These are phyloP conservation scores for Thermoascus crustaceus DNA, from an alignment of 2,329 filamentous ascomycete species.

Conservation along the genomic window DNA sequence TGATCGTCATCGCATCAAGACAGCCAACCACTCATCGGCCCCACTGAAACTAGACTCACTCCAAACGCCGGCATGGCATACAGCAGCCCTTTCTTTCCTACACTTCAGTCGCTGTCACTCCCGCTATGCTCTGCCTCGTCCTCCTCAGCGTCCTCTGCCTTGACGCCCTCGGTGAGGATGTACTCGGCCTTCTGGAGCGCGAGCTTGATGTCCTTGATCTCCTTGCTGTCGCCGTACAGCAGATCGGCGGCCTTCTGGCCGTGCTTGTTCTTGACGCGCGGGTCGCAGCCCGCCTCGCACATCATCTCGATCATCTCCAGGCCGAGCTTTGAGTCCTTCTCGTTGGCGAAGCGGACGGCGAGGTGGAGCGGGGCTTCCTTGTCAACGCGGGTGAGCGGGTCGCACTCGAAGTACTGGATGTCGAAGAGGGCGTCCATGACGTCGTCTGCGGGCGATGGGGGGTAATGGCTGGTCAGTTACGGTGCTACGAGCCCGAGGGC, in stretches of 20 bases:
- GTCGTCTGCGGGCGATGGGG: slow-evolving; percentile 28
- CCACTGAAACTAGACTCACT: too few relatives aligned
- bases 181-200: slow-evolving; percentile 40
- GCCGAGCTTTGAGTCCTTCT: slow-evolving; percentile 36
- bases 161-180: slow-evolving; percentile 38
- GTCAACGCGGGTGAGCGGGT: slow-evolving; percentile 39
- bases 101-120: slow-evolving; percentile 36
- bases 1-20: too few relatives aligned
- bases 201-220: slow-evolving; percentile 32
- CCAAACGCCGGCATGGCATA: not conserved
- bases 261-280: slow-evolving; percentile 40
- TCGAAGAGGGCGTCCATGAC: slow-evolving; percentile 41
- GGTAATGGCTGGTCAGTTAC: too few relatives aligned
- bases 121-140: slow-evolving; percentile 29
- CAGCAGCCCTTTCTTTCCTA: too few relatives aligned
- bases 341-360: slow-evolving; percentile 39
- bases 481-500: too few relatives aligned
- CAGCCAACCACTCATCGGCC: not conserved
- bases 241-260: slow-evolving; percentile 39
- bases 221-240: slow-evolving; percentile 36
- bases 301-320: slow-evolving; percentile 42
- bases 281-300: slow-evolving; percentile 42
- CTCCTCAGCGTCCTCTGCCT: slow-evolving; percentile 26
- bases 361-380: slow-evolving; percentile 40
- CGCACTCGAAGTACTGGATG: slow-evolving; percentile 42